Percentiles rank a stretch among this genome's conserved stretches.
phyloP scores from a whole-genome alignment of 768 basidiomycete species.

The Epithele typhae region DNA sequence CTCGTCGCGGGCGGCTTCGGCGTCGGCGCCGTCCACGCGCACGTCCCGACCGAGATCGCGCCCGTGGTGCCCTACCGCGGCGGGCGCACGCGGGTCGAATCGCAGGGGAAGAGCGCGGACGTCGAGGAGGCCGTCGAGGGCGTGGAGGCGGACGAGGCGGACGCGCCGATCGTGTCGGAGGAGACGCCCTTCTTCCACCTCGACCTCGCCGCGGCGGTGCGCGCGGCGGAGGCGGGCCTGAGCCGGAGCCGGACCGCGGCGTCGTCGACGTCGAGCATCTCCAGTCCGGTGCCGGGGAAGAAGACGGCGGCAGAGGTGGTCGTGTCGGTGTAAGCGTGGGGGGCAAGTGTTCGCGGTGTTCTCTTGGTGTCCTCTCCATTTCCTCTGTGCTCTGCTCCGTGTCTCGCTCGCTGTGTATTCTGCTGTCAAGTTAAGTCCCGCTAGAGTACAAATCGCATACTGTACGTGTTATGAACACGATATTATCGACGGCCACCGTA shows the following conservation, averaged over 20 bases:
- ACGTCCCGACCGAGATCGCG: slow-evolving; percentile 60
- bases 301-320: too few relatives aligned
- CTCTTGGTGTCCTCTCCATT: too few relatives aligned
- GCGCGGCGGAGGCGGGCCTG: slow-evolving; percentile 49
- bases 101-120: not conserved
- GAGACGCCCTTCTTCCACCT: slow-evolving; percentile 90
- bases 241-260: not conserved
- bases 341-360: too few relatives aligned
- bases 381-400: too few relatives aligned
- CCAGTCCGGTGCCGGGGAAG: too few relatives aligned
- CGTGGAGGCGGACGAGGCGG: slow-evolving; percentile 7
- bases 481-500: too few relatives aligned
- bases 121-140: slow-evolving; percentile 9
- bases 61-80: slow-evolving; percentile 65
- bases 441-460: too few relatives aligned
- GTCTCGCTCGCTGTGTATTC: too few relatives aligned
- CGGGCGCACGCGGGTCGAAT: slow-evolving; percentile 33
- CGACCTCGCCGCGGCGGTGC: slow-evolving; percentile 70
- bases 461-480: too few relatives aligned
- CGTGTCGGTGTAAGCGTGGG: too few relatives aligned
- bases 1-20: slow-evolving; percentile 91
- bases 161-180: slow-evolving; percentile 36
- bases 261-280: slow-evolving; percentile 10
- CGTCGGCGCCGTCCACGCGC: slow-evolving; percentile 44
- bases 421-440: too few relatives aligned